Percentiles rank a stretch among this genome's conserved stretches.
phyloP scores from a whole-genome alignment of 1,284 basidiomycete species.

The Puccinia novopanici region DNA sequence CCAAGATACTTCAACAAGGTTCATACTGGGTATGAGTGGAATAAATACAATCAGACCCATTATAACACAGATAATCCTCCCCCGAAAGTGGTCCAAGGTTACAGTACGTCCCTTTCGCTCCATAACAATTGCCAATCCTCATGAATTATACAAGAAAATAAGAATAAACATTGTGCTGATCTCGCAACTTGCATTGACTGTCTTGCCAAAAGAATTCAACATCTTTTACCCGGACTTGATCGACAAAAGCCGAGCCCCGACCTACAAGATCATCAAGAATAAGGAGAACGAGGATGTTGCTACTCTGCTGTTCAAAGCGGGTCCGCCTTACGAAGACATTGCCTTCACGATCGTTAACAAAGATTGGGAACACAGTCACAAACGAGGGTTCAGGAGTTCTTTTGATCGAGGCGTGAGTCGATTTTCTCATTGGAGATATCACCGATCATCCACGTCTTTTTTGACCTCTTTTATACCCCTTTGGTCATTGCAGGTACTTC shows the following conservation, averaged over 20 bases:
- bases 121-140: constrained; percentile 10
- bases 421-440: constrained; percentile 56
- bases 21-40: constrained; percentile 99
- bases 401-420: constrained; percentile 65
- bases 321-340: constrained; percentile 98
- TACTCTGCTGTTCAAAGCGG: constrained; percentile 87
- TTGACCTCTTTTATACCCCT: neutral
- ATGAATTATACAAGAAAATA: constrained; percentile 61
- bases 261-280: constrained; percentile 60
- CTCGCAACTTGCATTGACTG: constrained; percentile 51
- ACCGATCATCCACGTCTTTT: neutral
- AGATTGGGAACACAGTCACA: constrained; percentile 98
- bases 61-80: constrained; percentile 97
- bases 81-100: constrained; percentile 96
- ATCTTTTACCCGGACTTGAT: constrained; percentile 95
- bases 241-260: constrained; percentile 79
- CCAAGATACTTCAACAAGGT: constrained; percentile 98
- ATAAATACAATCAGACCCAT: constrained; percentile 98
- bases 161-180: neutral
- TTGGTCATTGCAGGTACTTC: constrained; percentile 42
- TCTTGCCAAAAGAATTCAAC: constrained; percentile 69
- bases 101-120: constrained; percentile 63
- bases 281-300: constrained; percentile 83
- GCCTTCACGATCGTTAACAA: constrained; percentile 96
- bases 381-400: constrained; percentile 66